These are phyloP conservation scores for Lathyrus tuberosus DNA, from an alignment of 306 rosid genomes.

Conservation along the genomic window DNA sequence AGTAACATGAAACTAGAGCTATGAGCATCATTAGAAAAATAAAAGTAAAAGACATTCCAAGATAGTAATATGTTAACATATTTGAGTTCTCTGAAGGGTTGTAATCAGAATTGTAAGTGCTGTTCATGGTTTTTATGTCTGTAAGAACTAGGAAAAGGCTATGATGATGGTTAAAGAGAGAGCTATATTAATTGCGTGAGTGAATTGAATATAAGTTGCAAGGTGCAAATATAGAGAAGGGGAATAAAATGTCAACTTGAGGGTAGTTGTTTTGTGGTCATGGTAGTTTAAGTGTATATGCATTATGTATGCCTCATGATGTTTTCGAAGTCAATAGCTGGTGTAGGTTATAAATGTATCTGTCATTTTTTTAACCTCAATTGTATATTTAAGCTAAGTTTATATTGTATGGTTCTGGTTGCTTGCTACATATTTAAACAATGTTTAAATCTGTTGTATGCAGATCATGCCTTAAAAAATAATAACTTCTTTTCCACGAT, in stretches of 20 bases:
- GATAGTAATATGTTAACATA: slow-evolving; percentile 11
- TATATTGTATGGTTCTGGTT: background rate
- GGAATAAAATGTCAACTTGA: slow-evolving; percentile 26
- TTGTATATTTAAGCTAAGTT: slow-evolving; percentile 4
- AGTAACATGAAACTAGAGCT: slow-evolving; percentile 27
- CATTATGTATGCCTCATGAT: background rate
- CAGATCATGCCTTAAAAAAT: background rate
- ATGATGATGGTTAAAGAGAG: background rate
- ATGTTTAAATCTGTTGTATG: background rate
- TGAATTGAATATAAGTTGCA: background rate
- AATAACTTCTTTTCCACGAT: too few relatives aligned
- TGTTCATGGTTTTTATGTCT: slow-evolving; percentile 28
- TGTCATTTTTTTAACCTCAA: slow-evolving; percentile 2
- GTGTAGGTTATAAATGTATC: slow-evolving; percentile 14
- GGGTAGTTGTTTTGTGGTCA: slow-evolving; percentile 17
- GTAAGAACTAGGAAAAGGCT: too few relatives aligned
- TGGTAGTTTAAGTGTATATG: background rate
- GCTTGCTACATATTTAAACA: background rate
- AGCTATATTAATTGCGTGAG: background rate
- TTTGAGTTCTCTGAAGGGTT: background rate
- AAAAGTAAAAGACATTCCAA: slow-evolving; percentile 33
- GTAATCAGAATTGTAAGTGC: slow-evolving; percentile 10
- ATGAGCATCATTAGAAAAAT: slow-evolving; percentile 21
- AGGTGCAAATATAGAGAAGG: background rate
- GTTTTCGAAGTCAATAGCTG: slow-evolving; percentile 12